phyloP scores from a whole-genome alignment of 1,284 basidiomycete genomes.

The Caloboletus inedulis region DNA sequence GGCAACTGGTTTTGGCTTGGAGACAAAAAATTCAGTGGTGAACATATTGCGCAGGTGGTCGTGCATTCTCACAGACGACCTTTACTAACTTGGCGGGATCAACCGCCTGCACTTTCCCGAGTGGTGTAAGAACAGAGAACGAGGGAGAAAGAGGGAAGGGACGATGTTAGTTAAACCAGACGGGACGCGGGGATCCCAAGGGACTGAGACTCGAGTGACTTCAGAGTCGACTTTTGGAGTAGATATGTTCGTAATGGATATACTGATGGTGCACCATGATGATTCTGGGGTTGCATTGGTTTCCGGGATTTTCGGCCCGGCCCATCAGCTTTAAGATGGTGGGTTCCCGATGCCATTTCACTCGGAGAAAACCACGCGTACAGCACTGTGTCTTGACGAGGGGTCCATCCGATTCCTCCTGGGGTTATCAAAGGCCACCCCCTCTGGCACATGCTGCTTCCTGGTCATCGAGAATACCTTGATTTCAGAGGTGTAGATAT shows the following conservation, averaged over 20 bases:
- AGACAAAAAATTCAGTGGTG: not conserved
- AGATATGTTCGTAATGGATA: not conserved
- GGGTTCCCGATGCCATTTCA: not conserved
- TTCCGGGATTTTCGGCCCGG: no score
- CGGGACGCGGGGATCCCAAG: no score
- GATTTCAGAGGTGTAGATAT: not conserved
- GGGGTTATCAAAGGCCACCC: not conserved
- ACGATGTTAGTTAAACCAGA: no score
- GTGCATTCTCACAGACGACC: no score
- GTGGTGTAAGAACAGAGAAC: no score
- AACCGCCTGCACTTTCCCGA: no score
- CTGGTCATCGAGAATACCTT: conserved; percentile 1
- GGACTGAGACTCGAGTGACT: no score
- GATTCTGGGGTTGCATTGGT: no score
- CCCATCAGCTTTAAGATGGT: not conserved
- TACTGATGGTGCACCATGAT: not conserved
- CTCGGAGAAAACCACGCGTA: not conserved
- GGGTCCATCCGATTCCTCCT: not conserved
- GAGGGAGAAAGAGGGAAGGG: no score
- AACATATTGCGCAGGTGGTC: no score
- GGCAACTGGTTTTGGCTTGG: not conserved
- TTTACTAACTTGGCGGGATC: no score
- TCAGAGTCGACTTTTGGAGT: not conserved
- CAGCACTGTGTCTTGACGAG: not conserved
- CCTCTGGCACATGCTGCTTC: not conserved